phyloP scores from a whole-genome alignment of 78 protist genomes.

The Cavenderia fasciculata region DNA sequence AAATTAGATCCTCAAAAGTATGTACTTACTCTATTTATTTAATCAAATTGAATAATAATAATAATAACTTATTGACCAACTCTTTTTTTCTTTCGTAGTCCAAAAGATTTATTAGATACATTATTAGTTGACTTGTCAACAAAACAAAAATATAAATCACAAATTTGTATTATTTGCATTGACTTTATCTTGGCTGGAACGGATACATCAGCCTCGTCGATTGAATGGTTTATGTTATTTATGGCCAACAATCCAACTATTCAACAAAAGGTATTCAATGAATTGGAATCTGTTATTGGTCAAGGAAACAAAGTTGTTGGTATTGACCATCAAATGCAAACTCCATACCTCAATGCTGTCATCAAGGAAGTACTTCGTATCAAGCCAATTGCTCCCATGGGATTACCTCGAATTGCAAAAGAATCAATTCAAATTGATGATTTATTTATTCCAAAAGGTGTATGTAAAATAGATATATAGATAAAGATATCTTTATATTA shows the following conservation, averaged over 20 bases:
- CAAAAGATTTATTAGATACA: slow-evolving; percentile 49
- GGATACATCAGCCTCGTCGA: slow-evolving; percentile 24
- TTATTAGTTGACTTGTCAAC: slow-evolving; percentile 3
- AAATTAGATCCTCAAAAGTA: slow-evolving; percentile 7
- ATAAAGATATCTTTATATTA: no score
- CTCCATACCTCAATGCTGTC: slow-evolving; percentile 11
- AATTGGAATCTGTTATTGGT: background rate
- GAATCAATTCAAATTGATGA: slow-evolving; percentile 12
- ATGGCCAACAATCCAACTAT: slow-evolving; percentile 13
- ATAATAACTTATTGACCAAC: background rate
- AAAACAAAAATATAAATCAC: background rate
- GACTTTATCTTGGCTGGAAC: slow-evolving; percentile 38
- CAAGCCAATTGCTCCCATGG: background rate
- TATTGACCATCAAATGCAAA: background rate
- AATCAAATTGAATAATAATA: background rate
- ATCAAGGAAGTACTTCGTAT: slow-evolving; percentile 33
- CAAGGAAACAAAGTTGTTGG: no score
- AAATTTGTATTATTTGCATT: background rate
- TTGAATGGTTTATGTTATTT: slow-evolving; percentile 34
- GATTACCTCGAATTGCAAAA: background rate
- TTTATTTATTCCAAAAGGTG: slow-evolving; percentile 17
- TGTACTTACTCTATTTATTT: background rate
- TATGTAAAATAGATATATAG: no score
- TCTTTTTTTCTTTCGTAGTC: background rate
- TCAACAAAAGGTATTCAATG: slow-evolving; percentile 8